phyloP scores from a whole-genome alignment of 352 stramenopile genomes.

The Phytophthora meadii region DNA sequence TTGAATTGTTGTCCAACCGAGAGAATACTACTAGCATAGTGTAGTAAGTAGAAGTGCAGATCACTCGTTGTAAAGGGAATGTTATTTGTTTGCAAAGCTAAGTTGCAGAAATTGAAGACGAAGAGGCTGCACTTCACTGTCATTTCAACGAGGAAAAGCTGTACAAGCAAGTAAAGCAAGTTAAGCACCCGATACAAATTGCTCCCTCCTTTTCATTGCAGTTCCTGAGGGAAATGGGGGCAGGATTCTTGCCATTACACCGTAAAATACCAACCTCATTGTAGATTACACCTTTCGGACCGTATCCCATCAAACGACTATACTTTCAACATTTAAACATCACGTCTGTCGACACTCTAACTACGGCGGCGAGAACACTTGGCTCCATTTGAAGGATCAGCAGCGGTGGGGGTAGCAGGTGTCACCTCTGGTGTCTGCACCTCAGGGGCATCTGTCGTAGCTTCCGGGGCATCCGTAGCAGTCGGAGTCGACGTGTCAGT shows the following conservation, averaged over 20 bases:
- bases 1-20: background rate
- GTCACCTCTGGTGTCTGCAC: conserved; percentile 17
- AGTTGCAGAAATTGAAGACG: too few relatives aligned
- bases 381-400: conserved; percentile 21
- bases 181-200: too few relatives aligned
- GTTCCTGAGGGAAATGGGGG: too few relatives aligned
- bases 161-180: too few relatives aligned
- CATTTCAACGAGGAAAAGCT: too few relatives aligned
- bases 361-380: conserved; percentile 36
- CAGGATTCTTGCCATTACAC: too few relatives aligned
- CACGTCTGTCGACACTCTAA: conserved; percentile 6
- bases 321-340: conserved; percentile 1
- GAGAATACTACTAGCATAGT: background rate
- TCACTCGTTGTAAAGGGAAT: too few relatives aligned
- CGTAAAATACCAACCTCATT: too few relatives aligned
- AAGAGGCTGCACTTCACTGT: too few relatives aligned
- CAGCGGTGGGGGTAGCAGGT: conserved; percentile 17
- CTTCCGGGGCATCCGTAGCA: conserved; percentile 11
- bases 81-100: too few relatives aligned
- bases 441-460: conserved; percentile 23
- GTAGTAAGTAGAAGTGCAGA: background rate
- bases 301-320: background rate
- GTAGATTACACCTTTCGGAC: conserved; percentile 1
- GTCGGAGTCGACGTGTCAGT: conserved; percentile 14
- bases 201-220: too few relatives aligned